phyloP scores from a whole-genome alignment of 1,284 basidiomycete species.

The Sphagnurus paluster region DNA sequence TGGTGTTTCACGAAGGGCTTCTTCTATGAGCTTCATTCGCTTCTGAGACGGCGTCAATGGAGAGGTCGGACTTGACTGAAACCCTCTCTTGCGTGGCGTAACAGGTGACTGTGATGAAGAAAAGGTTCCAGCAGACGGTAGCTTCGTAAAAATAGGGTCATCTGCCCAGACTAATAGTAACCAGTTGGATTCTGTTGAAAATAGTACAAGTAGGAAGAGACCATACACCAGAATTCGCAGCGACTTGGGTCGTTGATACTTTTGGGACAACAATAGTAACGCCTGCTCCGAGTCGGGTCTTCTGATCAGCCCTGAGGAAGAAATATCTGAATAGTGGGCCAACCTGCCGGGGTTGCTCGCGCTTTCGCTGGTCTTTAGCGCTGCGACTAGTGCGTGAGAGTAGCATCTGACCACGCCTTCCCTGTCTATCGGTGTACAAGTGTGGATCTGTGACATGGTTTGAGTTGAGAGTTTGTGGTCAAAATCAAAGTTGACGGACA shows the following conservation, averaged over 20 bases:
- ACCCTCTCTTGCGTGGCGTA: slow-evolving; percentile 12
- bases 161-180: slow-evolving; percentile 24
- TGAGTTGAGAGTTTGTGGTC: too few relatives aligned
- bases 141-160: slow-evolving; percentile 14
- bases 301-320: background rate
- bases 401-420: slow-evolving; percentile 25
- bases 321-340: background rate
- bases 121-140: background rate
- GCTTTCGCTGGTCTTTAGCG: slow-evolving; percentile 24
- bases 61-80: background rate
- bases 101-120: background rate
- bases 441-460: slow-evolving; percentile 15
- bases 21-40: slow-evolving; percentile 8
- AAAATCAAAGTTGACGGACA: too few relatives aligned
- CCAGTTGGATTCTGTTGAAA: background rate
- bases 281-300: slow-evolving; percentile 20
- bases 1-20: slow-evolving; percentile 3
- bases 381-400: slow-evolving; percentile 24
- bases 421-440: slow-evolving; percentile 13
- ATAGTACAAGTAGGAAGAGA: background rate
- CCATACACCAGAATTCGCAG: slow-evolving; percentile 29
- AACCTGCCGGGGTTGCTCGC: slow-evolving; percentile 21
- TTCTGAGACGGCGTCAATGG: slow-evolving; percentile 12
- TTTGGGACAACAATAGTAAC: slow-evolving; percentile 30
- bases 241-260: slow-evolving; percentile 16